Percentiles rank a stretch among this genome's conserved stretches.
phyloP scores from a whole-genome alignment of 2,329 filamentous ascomycete genomes.

The Penicillium sclerotigenum region DNA sequence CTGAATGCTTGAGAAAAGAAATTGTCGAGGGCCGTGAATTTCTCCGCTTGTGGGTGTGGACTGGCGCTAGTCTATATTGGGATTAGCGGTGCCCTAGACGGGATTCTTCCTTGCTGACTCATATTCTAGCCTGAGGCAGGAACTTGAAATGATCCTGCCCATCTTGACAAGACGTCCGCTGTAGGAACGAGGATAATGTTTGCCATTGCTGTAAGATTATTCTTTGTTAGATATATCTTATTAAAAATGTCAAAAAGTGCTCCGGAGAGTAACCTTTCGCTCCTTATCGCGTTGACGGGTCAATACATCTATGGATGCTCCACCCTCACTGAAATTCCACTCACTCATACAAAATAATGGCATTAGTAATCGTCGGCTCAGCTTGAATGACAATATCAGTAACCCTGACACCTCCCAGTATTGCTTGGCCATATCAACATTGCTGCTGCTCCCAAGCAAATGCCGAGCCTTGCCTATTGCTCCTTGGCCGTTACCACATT shows the following conservation, averaged over 20 bases:
- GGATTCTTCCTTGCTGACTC: constrained; percentile 14
- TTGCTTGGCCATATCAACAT: neutral
- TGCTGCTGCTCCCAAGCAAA: neutral
- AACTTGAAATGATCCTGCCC: neutral
- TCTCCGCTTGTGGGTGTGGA: constrained; percentile 42
- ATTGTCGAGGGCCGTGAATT: constrained; percentile 24
- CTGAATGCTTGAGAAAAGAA: constrained; percentile 37
- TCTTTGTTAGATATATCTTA: neutral
- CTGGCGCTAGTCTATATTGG: constrained; percentile 24
- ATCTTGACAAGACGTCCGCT: neutral
- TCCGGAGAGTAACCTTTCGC: neutral
- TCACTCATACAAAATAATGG: constrained; percentile 20
- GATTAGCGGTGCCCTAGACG: constrained; percentile 31
- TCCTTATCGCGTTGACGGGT: neutral
- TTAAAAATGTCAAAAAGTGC: too few relatives aligned
- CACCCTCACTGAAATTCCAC: constrained; percentile 18
- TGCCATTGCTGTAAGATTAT: neutral
- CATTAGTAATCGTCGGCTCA: neutral
- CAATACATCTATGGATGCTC: neutral
- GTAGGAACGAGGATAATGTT: neutral
- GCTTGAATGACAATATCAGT: neutral
- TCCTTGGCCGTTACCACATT: neutral
- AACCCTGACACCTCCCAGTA: neutral
- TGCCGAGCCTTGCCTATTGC: neutral
- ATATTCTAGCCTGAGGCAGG: neutral